Evolutionary conservation across 2,329 filamentous ascomycete genomes (phyloP), one percentile per base, ranked within the genome.

Genomic region (Apiospora saccharicola): DNA sequence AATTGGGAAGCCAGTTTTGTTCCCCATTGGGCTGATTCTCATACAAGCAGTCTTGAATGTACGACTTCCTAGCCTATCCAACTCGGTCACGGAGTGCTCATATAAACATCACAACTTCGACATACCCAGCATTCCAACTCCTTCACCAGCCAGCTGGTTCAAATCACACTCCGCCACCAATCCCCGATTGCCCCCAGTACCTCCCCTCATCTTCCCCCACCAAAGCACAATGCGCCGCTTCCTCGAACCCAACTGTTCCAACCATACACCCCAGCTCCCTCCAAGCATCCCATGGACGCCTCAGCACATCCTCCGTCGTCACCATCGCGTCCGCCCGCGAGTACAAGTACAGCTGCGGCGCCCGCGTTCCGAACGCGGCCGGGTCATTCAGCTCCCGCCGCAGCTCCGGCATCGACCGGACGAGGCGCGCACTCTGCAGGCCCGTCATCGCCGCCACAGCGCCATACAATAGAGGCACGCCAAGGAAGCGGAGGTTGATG

Each of bases 161-260:
- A 4, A 3, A 14, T 14, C 49, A 1, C 4, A 0, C 13, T 4
- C 4, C 0, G 7, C 64, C 64, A 67, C 5, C 22, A 16, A 14
- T 67, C 37, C 37, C 16, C 12, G 12, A 67, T 26, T 1, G 64
- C 64, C 12, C 8, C 64, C 64, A 67, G 43, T 44, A 67, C 34
- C 43, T 67, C 61, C 22, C 16, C 7, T 5, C 14, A 43, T 67
- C 64, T 10, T 44, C 37, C 22, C 22, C 37, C 4, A 67, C 34
- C 43, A 67, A 19, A 24, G 61, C 61, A 24, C 61, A 67, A 26
- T 67, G 61, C 22, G 24, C 61, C 19, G 61, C 61, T 10, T 44
- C 16, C 34, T 67, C 37, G 61, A 44, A 67, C 19, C 34, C 61
- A 22, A 67, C 61, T 1, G 34, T 43, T 6, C 19, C 34, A 1